Percentiles rank a stretch among this genome's conserved stretches.
phyloP scores from a whole-genome alignment of 352 stramenopile genomes.

The Phytophthora cryptogea region DNA sequence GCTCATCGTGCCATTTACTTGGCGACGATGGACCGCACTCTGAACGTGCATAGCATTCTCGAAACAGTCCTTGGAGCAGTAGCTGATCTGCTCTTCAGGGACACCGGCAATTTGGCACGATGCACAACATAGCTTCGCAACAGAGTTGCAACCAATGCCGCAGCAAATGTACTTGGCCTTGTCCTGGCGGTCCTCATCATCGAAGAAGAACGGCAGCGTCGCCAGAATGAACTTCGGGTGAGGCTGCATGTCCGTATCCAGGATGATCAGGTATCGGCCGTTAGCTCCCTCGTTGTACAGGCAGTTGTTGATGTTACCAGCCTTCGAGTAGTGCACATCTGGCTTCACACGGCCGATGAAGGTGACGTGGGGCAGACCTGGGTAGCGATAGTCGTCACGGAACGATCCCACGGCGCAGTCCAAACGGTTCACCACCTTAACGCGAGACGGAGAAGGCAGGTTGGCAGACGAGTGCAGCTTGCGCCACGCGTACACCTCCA shows the following conservation, averaged over 20 bases:
- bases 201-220: slow-evolving; percentile 83
- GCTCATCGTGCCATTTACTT: slow-evolving; percentile 82
- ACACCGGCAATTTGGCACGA: slow-evolving; percentile 86
- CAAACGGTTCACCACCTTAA: slow-evolving; percentile 66
- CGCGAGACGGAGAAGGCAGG: slow-evolving; percentile 61
- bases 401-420: slow-evolving; percentile 84
- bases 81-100: slow-evolving; percentile 82
- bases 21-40: slow-evolving; percentile 74
- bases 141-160: slow-evolving; percentile 69
- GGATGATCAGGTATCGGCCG: slow-evolving; percentile 78
- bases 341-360: slow-evolving; percentile 84
- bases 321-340: slow-evolving; percentile 84
- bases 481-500: slow-evolving; percentile 85
- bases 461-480: slow-evolving; percentile 87
- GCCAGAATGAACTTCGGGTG: slow-evolving; percentile 78
- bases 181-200: slow-evolving; percentile 70
- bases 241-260: slow-evolving; percentile 87
- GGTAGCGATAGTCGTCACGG: slow-evolving; percentile 84
- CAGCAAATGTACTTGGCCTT: slow-evolving; percentile 85
- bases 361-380: slow-evolving; percentile 72
- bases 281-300: slow-evolving; percentile 86
- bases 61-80: slow-evolving; percentile 89
- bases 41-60: slow-evolving; percentile 85
- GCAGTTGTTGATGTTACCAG: slow-evolving; percentile 89
- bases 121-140: slow-evolving; percentile 83